These are phyloP conservation scores for Bolboschoenoplectus hybrid DNA, from an alignment of 202 grass and related monocot genomes.

Conservation along the genomic window DNA sequence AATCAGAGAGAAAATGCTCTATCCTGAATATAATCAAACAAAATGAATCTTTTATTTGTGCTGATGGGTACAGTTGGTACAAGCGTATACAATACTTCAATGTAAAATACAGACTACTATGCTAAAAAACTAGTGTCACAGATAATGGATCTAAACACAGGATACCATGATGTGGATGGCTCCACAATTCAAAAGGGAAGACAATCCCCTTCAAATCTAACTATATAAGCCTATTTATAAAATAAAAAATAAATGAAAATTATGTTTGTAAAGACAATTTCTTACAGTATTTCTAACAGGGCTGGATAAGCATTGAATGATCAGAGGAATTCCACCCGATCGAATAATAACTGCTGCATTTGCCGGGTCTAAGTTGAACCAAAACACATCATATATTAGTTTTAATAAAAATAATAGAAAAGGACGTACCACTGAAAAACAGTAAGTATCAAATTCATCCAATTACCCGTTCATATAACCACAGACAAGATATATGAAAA, in stretches of 20 bases:
- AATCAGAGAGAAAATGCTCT: not conserved
- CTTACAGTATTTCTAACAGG: conserved; percentile 84
- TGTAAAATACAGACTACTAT: not conserved
- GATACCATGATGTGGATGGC: not conserved
- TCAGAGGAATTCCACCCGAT: conserved; percentile 76
- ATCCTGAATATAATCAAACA: not conserved
- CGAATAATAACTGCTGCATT: conserved; percentile 74
- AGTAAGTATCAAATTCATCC: not conserved
- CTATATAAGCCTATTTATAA: not conserved
- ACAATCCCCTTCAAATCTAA: not conserved
- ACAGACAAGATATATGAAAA: not conserved
- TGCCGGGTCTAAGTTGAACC: conserved; percentile 60
- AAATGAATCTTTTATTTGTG: not conserved
- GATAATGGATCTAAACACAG: not conserved
- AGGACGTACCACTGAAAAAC: not conserved
- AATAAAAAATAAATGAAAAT: not conserved
- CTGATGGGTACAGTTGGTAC: not conserved
- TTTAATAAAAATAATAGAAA: not conserved
- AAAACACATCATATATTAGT: conserved; percentile 32
- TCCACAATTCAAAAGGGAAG: not conserved
- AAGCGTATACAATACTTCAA: not conserved
- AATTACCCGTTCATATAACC: not conserved
- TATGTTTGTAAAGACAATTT: not conserved
- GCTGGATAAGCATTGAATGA: conserved; percentile 92
- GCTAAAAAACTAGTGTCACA: not conserved